These are phyloP conservation scores for Perkinsus olseni DNA, from an alignment of 169 alveolate species.

Conservation along the genomic window DNA sequence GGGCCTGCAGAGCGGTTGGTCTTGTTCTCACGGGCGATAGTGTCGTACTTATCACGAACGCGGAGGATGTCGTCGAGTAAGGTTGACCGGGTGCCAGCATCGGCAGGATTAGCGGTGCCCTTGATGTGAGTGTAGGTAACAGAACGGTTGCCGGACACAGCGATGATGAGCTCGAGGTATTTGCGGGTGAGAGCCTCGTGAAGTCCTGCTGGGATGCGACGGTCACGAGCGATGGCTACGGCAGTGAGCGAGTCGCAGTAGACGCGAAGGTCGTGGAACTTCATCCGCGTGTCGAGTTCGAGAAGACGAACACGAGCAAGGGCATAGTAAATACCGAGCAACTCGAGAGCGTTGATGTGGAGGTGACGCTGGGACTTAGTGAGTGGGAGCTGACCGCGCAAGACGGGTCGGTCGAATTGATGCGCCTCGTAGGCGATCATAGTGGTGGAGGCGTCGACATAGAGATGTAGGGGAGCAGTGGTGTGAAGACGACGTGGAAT, in stretches of 20 bases:
- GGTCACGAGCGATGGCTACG: neutral
- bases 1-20: no score
- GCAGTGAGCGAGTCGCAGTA: neutral
- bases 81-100: neutral
- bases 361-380: neutral
- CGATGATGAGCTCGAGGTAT: neutral
- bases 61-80: neutral
- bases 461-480: neutral
- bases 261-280: neutral
- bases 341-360: neutral
- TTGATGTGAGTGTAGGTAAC: neutral
- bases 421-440: neutral
- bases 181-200: neutral
- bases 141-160: neutral
- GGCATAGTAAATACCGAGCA: neutral
- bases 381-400: neutral
- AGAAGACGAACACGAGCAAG: neutral
- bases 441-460: neutral
- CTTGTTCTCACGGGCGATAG: neutral
- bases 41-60: neutral
- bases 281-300: neutral
- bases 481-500: neutral
- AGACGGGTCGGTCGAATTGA: neutral
- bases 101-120: neutral
- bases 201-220: neutral